Base-by-base conservation (phyloP, 306 rosid species). In the Malus orientalis region DNA sequence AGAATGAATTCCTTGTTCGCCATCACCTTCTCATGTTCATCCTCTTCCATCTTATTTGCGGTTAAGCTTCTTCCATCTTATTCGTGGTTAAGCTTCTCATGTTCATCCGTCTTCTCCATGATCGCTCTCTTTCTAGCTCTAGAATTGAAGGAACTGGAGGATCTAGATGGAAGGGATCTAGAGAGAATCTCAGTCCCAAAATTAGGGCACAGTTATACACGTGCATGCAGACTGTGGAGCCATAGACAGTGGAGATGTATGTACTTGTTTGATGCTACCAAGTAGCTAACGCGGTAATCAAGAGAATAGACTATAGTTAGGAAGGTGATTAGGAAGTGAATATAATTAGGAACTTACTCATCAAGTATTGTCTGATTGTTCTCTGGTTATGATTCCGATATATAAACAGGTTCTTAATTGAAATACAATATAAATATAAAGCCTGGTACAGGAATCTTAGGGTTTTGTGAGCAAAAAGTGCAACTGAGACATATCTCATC, bases 271-370 rank as follows among this genome's bases (percentile, higher is more conserved):
- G 69, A 25, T 60, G 44, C 77, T 23, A 25, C 69, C 59, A 44
- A 74, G 44, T 16, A 42, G 20, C 58, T 3, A 6, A 20, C 19
- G 75, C 67, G 22, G 16, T 38, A 23, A 58, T 40, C 55, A 25
- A 58, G 14, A 10, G 30, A 61, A 63, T 40, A 30, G 32, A 59
- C 22, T 53, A 0, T 19, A 8, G 14, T 25, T 19, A 18, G 10
- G 76, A 73, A 73, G 53, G 76, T 73, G 69, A 74, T 61, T 44
- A 74, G 58, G 69, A 27, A 60, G 40, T 36, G 8, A 36, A 1
- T 6, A 6, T 36, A 36, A 6, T 36, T 36, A 36, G 40, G 40
- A 36, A 36, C 77, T 40, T 59, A 73, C 6, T 61, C 5, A 42
- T 36, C 23, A 57, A 57, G 67, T 36, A 57, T 57, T 72, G 54